Base-by-base conservation (phyloP, 2,329 filamentous ascomycete genomes). In the Karstenula rhodostoma region DNA sequence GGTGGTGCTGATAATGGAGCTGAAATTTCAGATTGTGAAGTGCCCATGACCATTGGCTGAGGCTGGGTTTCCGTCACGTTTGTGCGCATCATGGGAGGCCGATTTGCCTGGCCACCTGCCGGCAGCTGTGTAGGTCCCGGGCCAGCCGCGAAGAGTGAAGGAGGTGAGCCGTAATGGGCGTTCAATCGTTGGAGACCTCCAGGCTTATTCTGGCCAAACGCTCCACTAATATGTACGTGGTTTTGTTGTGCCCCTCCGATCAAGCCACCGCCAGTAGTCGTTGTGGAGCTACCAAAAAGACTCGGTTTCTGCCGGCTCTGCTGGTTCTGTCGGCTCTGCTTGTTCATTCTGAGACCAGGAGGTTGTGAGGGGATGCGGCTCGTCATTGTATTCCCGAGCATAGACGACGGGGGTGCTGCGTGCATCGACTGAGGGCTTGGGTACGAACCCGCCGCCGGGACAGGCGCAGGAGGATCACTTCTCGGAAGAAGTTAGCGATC, bases 381-480 rank as follows among this genome's bases (percentile, higher is more conserved):
- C 4, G 19, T 10, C 42, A 22, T 44, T 12, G 2, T 19, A 22
- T 44, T 12, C 12, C 42, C 42, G 19, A 10, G 6, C 12, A 9
- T 8, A 6, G 46, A 49, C 12, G 46, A 19, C 27, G 46, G 10
- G 17, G 25, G 25, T 17, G 15, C 44, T 33, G 6, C 25, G 15
- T 33, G 15, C 46, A 49, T 27, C 27, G 46, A 49, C 22, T 32
- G 46, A 19, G 46, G 46, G 27, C 27, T 49, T 22, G 46, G 46
- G 17, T 33, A 32, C n/a, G 9, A 12, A 27, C n/a, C 3, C 32
- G 17, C 25, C 19, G 15, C 13, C 9, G 15, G 22, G 5, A 13
- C 23, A 47, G 23, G 25, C 44, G 25, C 23, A 47, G 10, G 15
- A 17, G 15, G 10, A 17, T 17, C 46, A 10, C 46, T 49, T 32